A percentile compares a stretch with the other conserved stretches of the same genome.
phyloP scores from a whole-genome alignment of 441 rosid species.

The Pelargonium fulgidum region DNA sequence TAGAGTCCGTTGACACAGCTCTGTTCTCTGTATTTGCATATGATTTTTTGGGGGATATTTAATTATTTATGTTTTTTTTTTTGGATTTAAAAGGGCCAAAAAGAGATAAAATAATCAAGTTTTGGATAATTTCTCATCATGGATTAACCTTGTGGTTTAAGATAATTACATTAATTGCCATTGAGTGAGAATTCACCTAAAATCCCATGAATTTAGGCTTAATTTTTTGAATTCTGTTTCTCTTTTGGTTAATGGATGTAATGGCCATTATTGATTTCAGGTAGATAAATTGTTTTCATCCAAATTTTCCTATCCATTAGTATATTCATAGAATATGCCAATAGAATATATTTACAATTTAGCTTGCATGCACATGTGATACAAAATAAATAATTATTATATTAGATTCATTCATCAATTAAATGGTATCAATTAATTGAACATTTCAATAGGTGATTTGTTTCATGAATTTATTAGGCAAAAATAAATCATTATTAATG shows the following conservation, averaged over 20 bases:
- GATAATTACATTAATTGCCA: not conserved
- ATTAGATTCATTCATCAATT: too few relatives aligned
- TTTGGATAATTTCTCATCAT: not conserved
- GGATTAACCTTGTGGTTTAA: not conserved
- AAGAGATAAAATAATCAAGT: not conserved
- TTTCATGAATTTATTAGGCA: too few relatives aligned
- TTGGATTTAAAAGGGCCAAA: not conserved
- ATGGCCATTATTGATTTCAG: not conserved
- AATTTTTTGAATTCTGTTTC: not conserved
- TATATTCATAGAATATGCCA: not conserved
- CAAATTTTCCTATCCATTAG: not conserved
- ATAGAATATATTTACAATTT: too few relatives aligned
- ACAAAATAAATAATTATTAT: too few relatives aligned
- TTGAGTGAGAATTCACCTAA: not conserved
- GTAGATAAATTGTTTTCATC: not conserved
- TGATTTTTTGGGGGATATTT: not conserved
- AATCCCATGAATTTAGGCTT: not conserved
- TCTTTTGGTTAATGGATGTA: not conserved
- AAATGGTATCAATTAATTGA: too few relatives aligned
- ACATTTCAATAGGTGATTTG: too few relatives aligned
- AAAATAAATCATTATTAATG: too few relatives aligned
- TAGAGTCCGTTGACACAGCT: conserved; percentile 6
- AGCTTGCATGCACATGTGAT: too few relatives aligned
- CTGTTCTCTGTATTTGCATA: not conserved
- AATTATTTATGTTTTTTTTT: too few relatives aligned